Conservation (phyloP, 2,329 filamentous ascomycete genomes). For the Monosporascus sp. region DNA sequence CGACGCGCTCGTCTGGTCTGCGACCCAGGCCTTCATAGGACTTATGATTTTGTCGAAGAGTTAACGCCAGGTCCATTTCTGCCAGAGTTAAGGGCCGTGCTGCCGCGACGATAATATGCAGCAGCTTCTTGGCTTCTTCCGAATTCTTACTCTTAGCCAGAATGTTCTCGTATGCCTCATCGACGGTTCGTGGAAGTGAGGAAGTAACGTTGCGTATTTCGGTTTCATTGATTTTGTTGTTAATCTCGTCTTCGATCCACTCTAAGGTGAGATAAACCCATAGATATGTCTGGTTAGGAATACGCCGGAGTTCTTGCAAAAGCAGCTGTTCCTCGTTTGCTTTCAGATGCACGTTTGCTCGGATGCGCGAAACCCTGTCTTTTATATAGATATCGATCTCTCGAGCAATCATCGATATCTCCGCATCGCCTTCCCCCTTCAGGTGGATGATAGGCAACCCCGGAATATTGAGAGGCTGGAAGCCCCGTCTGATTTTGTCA, state of each 20-base stretch:
- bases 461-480: slow-evolving; percentile 12
- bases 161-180: slow-evolving; percentile 31
- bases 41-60: slow-evolving; percentile 7
- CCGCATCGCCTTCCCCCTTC: slow-evolving; percentile 15
- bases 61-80: slow-evolving; percentile 25
- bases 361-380: slow-evolving; percentile 11
- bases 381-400: slow-evolving; percentile 27
- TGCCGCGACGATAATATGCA: slow-evolving; percentile 31
- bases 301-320: slow-evolving; percentile 3
- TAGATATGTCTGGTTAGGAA: slow-evolving; percentile 20
- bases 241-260: slow-evolving; percentile 5
- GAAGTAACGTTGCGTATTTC: no score
- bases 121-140: slow-evolving; percentile 22
- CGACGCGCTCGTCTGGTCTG: slow-evolving; percentile 7
- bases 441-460: slow-evolving; percentile 24
- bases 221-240: slow-evolving; percentile 2
- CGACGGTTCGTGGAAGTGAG: slow-evolving; percentile 17
- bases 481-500: slow-evolving; percentile 16
- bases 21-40: no score
- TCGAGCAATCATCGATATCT: slow-evolving; percentile 21
- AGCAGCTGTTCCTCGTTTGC: slow-evolving; percentile 4
- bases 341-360: neutral
- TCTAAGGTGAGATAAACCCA: slow-evolving; percentile 17
- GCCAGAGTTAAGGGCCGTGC: slow-evolving; percentile 24
- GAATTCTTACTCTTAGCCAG: slow-evolving; percentile 22